A percentile compares a stretch with the other conserved stretches of the same genome.
Conservation (phyloP, 441 rosid genomes). For the Adansonia madagascariensis region DNA sequence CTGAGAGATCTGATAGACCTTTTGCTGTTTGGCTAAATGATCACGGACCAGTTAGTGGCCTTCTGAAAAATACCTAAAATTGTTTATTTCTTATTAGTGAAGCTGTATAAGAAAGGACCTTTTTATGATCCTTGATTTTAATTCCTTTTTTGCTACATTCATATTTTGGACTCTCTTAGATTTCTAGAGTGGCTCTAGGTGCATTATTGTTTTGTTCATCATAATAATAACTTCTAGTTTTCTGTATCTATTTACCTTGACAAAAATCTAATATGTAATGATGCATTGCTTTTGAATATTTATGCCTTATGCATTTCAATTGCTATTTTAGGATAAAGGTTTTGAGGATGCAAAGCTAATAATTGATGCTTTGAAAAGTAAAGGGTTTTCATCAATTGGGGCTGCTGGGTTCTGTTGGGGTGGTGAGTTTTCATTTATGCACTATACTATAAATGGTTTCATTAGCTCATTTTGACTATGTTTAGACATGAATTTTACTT, state of each 20-base stretch:
- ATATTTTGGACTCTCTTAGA: neutral
- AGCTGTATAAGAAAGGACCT: neutral
- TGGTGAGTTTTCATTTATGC: slow-evolving; percentile 45
- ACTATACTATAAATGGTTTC: neutral
- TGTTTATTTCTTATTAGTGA: neutral
- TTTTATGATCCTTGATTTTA: neutral
- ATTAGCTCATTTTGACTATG: neutral
- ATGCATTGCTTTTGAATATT: neutral
- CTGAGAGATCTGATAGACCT: slow-evolving; percentile 39
- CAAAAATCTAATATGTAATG: neutral
- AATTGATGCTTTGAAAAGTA: slow-evolving; percentile 55
- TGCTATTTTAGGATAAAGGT: slow-evolving; percentile 51
- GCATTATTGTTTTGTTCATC: neutral
- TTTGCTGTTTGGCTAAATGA: slow-evolving; percentile 51
- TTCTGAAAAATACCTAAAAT: neutral
- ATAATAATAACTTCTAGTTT: neutral
- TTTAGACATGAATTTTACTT: neutral
- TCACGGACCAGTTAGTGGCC: slow-evolving; percentile 56
- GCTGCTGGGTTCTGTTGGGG: slow-evolving; percentile 82
- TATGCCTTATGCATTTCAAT: slow-evolving; percentile 26
- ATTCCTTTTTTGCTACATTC: neutral
- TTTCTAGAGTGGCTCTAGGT: neutral
- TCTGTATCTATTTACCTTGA: neutral
- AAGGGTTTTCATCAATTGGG: slow-evolving; percentile 55
- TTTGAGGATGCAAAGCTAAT: slow-evolving; percentile 62